Evolutionary conservation across 805 yeast species (phyloP), one percentile per base, ranked within the genome.

Genomic region (Grigorovia transvaalensis): DNA sequence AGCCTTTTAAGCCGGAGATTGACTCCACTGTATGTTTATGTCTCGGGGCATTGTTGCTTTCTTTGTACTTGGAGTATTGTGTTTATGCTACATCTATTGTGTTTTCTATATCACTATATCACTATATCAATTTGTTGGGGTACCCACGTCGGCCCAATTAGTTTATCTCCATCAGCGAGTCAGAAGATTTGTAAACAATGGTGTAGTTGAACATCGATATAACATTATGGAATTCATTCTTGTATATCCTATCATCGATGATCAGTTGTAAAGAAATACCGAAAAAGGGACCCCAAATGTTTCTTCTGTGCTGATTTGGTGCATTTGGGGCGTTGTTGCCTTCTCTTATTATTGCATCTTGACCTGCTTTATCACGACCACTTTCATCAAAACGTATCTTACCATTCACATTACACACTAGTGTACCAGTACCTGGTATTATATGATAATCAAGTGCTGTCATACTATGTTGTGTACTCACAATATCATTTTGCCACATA

Each of bases 351-450:
- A 81, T 81, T 0, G 88, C 78, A 19, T 79, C 74, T 51, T 82
- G 85, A 1, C 89, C 89, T 29, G 78, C 59, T 61, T 81, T 77
- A 54, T 81, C 82, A 54, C 71, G 75, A 0, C 93, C 93, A 50
- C 83, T 76, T 60, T 86, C 93, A 65, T 86, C 93, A 58, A 85
- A 85, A 54, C 82, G 73, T 12, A 85, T 85, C 63, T 83, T 85
- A 15, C 79, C 71, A 49, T 73, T 71, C 15, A 79, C 67, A 51
- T 74, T 75, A 30, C 81, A 72, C 8, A 83, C 72, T 42, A 73
- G 64, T 0, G 77, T 71, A 1, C 80, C 81, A 0, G 85, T 74
- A 0, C 87, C 87, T 0, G 86, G 86, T 9, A 85, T 75, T 53
- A 79, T 68, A 60, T 85, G 93, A 47, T 79, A 75, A 62, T 85